Evolutionary conservation across 2,329 filamentous ascomycete species (phyloP), one percentile per base, ranked within the genome.

Genomic region (Verticillium tricorpus): DNA sequence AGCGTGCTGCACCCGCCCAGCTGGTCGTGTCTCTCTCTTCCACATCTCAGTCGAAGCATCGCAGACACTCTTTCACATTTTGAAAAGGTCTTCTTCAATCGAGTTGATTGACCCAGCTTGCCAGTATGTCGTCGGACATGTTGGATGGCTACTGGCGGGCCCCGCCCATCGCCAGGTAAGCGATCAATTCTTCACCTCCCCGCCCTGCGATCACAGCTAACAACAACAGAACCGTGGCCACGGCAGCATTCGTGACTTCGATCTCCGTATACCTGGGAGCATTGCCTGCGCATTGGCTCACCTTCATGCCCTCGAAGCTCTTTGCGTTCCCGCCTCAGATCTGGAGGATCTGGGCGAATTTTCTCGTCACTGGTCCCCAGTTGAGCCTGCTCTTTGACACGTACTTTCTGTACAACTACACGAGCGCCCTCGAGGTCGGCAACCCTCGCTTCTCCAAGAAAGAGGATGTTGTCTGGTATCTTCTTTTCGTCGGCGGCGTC

Each of bases 381-480:
- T 66, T 82, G 56, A 70, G 77, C 55, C 81, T 92, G 66, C 73
- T 94, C 40, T 82, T 93, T 75, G 90, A 94, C 73, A 86, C 90
- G 58, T 93, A 91, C 76, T 88, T 81, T 60, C 69, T 95, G 67
- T 97, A 89, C 78, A 88, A 85, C 66, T 96, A 95, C 77, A 79
- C 89, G 68, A 89, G 85, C 71, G 84, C 87, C 67, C 79, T 96
- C 58, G 93, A 97, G 79, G 83, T 77, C 52, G 82, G 84, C 66
- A 90, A 89, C 64, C 77, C 88, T 60, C 87, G 91, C 63, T 94
- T 97, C 73, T 77, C 82, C 52, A 82, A 85, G 67, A 90, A 90
- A 62, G 93, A 92, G 71, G 90, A 95, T 73, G 85, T 95, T 69
- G 82, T 95, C 65, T 88, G 88, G 78, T 97, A 96, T 73, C 78